Evolutionary conservation across 1,284 basidiomycete species (phyloP).

Genomic region (Jaminaea rosea): DNA sequence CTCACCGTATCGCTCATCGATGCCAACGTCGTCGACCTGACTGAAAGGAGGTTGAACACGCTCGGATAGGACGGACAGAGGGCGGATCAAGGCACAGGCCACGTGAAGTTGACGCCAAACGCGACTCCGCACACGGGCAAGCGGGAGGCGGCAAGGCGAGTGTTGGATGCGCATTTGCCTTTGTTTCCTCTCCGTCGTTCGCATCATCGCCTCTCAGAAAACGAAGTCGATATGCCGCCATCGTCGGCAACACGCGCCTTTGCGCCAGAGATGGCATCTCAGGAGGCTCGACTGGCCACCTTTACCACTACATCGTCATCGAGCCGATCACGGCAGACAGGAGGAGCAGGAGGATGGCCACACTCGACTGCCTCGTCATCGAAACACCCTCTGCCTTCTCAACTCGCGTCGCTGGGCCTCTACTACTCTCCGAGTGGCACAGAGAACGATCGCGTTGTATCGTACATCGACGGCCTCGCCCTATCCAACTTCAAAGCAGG

Average conservation of each 20-base stretch:
- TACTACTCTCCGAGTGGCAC: conserved; percentile 27
- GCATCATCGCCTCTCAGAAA: too few species aligned
- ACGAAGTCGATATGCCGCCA: too few species aligned
- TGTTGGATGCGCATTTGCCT: too few species aligned
- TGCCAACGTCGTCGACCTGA: too few species aligned
- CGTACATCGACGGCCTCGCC: conserved; percentile 23
- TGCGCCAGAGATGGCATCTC: background rate
- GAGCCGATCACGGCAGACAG: conserved; percentile 8
- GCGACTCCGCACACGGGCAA: too few species aligned
- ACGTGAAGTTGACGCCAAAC: background rate
- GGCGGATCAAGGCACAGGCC: background rate
- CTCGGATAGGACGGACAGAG: background rate
- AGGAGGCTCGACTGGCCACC: conserved; percentile 20
- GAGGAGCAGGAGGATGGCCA: conserved; percentile 12
- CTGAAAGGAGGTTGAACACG: too few species aligned
- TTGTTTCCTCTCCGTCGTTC: too few species aligned
- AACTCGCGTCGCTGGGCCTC: conserved; percentile 37
- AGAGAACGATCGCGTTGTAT: conserved; percentile 30
- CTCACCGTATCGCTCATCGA: too few species aligned
- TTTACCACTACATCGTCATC: conserved; percentile 14
- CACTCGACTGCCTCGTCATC: conserved; percentile 12
- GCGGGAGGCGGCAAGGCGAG: too few species aligned
- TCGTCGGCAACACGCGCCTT: too few species aligned
- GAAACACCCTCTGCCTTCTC: conserved; percentile 8
- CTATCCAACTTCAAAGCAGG: conserved; percentile 29